phyloP scores from a whole-genome alignment of 2,329 filamentous ascomycete species.

The Cladosporium sp. region DNA sequence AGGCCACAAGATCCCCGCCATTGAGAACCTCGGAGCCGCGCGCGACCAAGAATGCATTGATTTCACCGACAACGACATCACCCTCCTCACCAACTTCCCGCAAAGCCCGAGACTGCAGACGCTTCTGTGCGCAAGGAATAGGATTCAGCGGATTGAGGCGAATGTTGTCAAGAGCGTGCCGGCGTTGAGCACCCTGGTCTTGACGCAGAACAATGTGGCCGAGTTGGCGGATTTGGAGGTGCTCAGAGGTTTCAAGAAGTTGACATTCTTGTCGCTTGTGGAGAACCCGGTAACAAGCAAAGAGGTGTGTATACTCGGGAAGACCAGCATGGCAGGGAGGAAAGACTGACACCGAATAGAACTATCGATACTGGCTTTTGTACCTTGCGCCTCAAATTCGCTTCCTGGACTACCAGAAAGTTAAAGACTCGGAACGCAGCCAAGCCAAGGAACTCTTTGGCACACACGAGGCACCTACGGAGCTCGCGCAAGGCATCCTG shows the following conservation, averaged over 20 bases:
- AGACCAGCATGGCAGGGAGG: conserved; percentile 10
- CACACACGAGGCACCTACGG: conserved; percentile 65
- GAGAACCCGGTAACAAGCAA: conserved; percentile 91
- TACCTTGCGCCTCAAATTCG: conserved; percentile 81
- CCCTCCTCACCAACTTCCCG: conserved; percentile 85
- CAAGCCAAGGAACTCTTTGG: conserved; percentile 81
- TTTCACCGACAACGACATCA: conserved; percentile 97
- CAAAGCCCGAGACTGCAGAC: conserved; percentile 83
- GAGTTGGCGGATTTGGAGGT: conserved; percentile 87
- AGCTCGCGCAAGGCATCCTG: conserved; percentile 79
- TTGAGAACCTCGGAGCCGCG: conserved; percentile 96
- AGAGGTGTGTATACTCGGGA: conserved; percentile 60
- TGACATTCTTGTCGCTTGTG: conserved; percentile 76
- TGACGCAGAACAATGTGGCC: conserved; percentile 75
- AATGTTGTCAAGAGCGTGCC: conserved; percentile 72
- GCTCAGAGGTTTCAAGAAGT: conserved; percentile 61
- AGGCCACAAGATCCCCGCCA: conserved; percentile 97
- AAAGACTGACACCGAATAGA: conserved; percentile 44
- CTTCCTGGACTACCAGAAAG: conserved; percentile 89
- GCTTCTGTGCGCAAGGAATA: conserved; percentile 84
- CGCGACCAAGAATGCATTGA: conserved; percentile 96
- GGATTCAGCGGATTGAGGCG: conserved; percentile 75
- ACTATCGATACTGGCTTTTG: conserved; percentile 90
- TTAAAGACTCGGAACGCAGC: conserved; percentile 78
- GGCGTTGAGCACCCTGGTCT: conserved; percentile 73